Percentiles rank a stretch among this genome's conserved stretches.
These are phyloP conservation scores for Calonectria fujianensis DNA, from an alignment of 2,329 filamentous ascomycete species.

Conservation along the genomic window DNA sequence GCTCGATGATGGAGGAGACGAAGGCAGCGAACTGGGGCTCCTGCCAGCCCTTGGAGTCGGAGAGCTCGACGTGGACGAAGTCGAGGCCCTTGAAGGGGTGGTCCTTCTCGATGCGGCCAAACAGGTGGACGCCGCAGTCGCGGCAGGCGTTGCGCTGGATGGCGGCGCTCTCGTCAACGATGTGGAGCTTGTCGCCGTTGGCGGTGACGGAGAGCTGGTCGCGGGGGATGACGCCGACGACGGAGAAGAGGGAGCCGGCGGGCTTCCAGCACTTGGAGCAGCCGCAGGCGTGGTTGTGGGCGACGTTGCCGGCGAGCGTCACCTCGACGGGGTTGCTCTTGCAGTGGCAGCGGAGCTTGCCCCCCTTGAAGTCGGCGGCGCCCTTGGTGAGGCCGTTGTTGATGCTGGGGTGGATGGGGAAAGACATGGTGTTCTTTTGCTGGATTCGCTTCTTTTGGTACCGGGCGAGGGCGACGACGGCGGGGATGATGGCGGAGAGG, in stretches of 20 bases:
- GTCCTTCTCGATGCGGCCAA: conserved; percentile 77
- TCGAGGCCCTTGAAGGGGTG: conserved; percentile 82
- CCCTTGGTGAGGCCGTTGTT: conserved; percentile 78
- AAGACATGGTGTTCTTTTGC: conserved; percentile 46
- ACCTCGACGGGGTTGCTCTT: conserved; percentile 73
- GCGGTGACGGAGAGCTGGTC: conserved; percentile 74
- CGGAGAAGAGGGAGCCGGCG: conserved; percentile 76
- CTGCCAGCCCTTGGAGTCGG: conserved; percentile 78
- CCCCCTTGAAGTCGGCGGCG: conserved; percentile 72
- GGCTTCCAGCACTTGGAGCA: conserved; percentile 86
- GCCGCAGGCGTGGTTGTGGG: conserved; percentile 82
- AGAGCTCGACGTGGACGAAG: conserved; percentile 80
- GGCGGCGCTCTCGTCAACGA: conserved; percentile 73
- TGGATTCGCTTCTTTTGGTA: conserved; percentile 47
- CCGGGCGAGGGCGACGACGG: conserved; percentile 42
- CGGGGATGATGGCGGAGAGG: conserved; percentile 50
- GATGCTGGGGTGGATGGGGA: conserved; percentile 75
- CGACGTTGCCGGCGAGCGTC: conserved; percentile 74
- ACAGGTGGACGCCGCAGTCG: conserved; percentile 78
- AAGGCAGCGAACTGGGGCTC: conserved; percentile 83
- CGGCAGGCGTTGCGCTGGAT: conserved; percentile 78
- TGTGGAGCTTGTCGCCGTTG: conserved; percentile 73
- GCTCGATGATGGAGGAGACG: conserved; percentile 81
- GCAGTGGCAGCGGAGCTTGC: conserved; percentile 78
- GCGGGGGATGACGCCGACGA: conserved; percentile 77